phyloP scores from a whole-genome alignment of 1,284 basidiomycete genomes.

The Chiua sp. region DNA sequence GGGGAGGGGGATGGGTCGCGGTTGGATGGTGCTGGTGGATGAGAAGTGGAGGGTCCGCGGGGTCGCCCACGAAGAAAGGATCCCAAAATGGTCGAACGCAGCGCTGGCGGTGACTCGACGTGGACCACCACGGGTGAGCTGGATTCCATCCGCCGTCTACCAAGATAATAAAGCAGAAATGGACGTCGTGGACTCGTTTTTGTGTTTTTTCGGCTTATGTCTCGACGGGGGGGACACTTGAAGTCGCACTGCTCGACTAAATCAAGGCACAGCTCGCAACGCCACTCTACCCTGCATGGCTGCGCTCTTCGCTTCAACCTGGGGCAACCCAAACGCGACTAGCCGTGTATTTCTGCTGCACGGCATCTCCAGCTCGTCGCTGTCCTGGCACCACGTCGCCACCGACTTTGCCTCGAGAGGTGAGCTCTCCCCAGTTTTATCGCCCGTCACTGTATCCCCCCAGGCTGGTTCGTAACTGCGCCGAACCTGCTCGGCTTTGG shows the following conservation, averaged over 20 bases:
- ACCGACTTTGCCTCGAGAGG: slow-evolving; percentile 17
- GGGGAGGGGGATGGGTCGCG: slow-evolving; percentile 26
- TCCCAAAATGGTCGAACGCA: slow-evolving; percentile 40
- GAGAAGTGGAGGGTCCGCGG: slow-evolving; percentile 35
- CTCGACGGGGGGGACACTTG: slow-evolving; percentile 5
- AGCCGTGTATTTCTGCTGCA: slow-evolving; percentile 27
- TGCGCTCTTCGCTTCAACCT: slow-evolving; percentile 6
- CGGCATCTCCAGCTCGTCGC: slow-evolving; percentile 9
- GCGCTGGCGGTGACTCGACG: slow-evolving; percentile 28
- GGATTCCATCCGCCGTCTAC: slow-evolving; percentile 12
- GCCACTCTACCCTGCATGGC: slow-evolving; percentile 4
- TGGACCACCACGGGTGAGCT: slow-evolving; percentile 11
- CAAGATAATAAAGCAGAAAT: background rate
- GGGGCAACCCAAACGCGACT: slow-evolving; percentile 16
- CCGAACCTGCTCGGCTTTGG: slow-evolving; percentile 32
- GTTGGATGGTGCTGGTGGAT: slow-evolving; percentile 11
- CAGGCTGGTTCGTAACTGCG: slow-evolving; percentile 23
- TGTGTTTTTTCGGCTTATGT: slow-evolving; percentile 20
- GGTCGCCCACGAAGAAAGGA: slow-evolving; percentile 40
- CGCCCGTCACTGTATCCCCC: no score
- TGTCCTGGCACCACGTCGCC: slow-evolving; percentile 13
- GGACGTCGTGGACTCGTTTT: background rate
- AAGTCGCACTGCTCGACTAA: background rate
- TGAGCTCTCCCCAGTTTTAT: background rate
- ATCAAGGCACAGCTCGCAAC: slow-evolving; percentile 18